Evolutionary conservation across 2,329 filamentous ascomycete genomes (phyloP).

Genomic region (Ceratocystis diversiconidia): DNA sequence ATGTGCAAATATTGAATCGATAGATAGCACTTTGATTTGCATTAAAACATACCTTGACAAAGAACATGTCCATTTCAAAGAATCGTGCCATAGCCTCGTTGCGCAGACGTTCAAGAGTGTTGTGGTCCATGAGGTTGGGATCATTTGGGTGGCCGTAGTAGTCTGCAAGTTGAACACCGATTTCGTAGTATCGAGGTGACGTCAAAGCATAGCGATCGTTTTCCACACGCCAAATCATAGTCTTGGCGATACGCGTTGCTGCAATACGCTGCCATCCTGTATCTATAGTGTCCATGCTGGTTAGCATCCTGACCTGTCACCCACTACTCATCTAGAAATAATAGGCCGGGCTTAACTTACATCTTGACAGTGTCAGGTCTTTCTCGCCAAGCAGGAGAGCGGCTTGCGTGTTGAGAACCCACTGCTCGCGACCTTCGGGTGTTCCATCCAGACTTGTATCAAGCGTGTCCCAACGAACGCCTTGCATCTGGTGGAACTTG

Average conservation of each 20-base stretch:
- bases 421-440: conserved; percentile 46
- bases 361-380: conserved; percentile 44
- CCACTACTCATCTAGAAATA: not conserved
- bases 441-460: conserved; percentile 38
- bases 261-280: conserved; percentile 44
- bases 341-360: conserved; percentile 29
- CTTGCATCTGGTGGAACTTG: conserved; percentile 43
- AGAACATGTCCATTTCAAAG: conserved; percentile 47
- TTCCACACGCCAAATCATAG: conserved; percentile 45
- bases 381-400: conserved; percentile 51
- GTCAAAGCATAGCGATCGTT: conserved; percentile 42
- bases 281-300: conserved; percentile 28
- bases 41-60: conserved; percentile 43
- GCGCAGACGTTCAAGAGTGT: conserved; percentile 33
- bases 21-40: not conserved
- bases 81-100: conserved; percentile 40
- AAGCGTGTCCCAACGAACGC: conserved; percentile 51
- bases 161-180: conserved; percentile 38
- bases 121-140: conserved; percentile 31
- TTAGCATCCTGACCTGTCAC: not conserved
- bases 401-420: conserved; percentile 51
- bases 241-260: conserved; percentile 40
- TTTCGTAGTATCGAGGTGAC: conserved; percentile 34
- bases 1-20: not conserved
- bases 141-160: conserved; percentile 36